phyloP scores from a whole-genome alignment of 23 red algal genomes.

The Gracilaria caudata region DNA sequence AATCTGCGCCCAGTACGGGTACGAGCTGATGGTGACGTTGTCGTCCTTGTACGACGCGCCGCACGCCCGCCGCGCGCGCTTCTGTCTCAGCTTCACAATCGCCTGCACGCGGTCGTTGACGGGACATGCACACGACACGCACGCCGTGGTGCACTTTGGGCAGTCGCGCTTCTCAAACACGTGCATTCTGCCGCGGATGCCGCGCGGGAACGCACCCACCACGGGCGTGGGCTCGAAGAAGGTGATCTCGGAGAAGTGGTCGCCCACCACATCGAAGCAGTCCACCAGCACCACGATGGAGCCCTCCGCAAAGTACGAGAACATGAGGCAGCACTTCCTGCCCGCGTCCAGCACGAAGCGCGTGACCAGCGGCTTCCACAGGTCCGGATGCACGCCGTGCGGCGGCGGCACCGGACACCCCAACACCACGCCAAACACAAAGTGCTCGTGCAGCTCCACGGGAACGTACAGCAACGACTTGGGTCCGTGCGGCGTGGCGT shows the following conservation, averaged over 20 bases:
- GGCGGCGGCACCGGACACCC: conserved; percentile 40
- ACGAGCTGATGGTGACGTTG: conserved; percentile 13
- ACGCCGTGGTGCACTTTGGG: conserved; percentile 23
- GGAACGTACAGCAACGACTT: conserved; percentile 31
- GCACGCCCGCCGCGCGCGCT: background rate
- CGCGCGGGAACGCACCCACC: conserved; percentile 32
- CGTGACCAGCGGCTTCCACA: conserved; percentile 28
- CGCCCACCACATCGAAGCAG: conserved; percentile 47
- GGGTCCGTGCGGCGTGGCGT: conserved; percentile 11
- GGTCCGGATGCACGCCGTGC: conserved; percentile 28
- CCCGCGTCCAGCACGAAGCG: conserved; percentile 41
- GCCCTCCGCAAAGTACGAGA: conserved; percentile 36
- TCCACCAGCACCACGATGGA: conserved; percentile 28
- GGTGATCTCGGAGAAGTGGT: conserved; percentile 39
- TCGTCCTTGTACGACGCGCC: conserved; percentile 25
- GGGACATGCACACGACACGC: conserved; percentile 14
- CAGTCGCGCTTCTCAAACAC: conserved; percentile 54
- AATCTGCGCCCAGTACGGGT: conserved; percentile 50
- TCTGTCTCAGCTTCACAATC: conserved; percentile 39
- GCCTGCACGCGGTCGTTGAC: conserved; percentile 32
- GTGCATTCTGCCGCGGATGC: conserved; percentile 31
- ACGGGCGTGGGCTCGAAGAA: conserved; percentile 54
- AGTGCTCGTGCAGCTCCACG: conserved; percentile 43
- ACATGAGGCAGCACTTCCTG: conserved; percentile 44
- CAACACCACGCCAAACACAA: conserved; percentile 53